Evolutionary conservation across 768 basidiomycete genomes (phyloP), one percentile per base, ranked within the genome.

Genomic region (Mycena maculata): DNA sequence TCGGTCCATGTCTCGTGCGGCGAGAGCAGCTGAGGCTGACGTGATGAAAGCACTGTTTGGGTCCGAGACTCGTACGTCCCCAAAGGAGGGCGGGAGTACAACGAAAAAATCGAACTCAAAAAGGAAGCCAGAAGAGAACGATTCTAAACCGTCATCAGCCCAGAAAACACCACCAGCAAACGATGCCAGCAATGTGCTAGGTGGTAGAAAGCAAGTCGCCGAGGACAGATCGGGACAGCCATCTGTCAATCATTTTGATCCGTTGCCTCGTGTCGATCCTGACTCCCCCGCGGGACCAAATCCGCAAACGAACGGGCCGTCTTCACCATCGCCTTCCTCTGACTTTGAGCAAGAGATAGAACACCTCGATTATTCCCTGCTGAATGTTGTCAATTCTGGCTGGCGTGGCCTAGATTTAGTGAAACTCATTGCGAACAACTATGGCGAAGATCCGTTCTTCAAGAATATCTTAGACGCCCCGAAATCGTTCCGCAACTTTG

Each of bases 381-480:
- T 45, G n/a, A 28, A 57, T 4, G 56, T 57, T 4, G 56, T 57
- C 1, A 57, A 57, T 25, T 42, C 39, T 27, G 56, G 56, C 27
- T 57, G 56, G 56, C 25, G 45, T 12, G 56, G 56, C 3, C 56
- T 57, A 3, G 42, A 57, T 27, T 6, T 57, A 1, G 18, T 11
- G 0, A 0, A 30, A 9, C 18, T 57, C 8, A 7, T 57, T 2
- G 15, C 41, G 4, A 7, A 13, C n/a, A 30, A 57, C 45, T 57
- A n/a, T n/a, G n/a, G n/a, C n/a, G n/a, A n/a, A n/a, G n/a, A n/a
- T n/a, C n/a, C n/a, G n/a, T n/a, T n/a, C 42, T 57, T 57, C 28
- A 57, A 57, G 25, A 23, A n/a, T 0, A 57, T 44, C 20, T 20
- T 57, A 30, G 56, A 57, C 1, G 9, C 27, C 18, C 56, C 56